Evolutionary conservation across 306 rosid species (phyloP), one percentile per base, ranked within the genome.

Genomic region (Cicer yamashitae): DNA sequence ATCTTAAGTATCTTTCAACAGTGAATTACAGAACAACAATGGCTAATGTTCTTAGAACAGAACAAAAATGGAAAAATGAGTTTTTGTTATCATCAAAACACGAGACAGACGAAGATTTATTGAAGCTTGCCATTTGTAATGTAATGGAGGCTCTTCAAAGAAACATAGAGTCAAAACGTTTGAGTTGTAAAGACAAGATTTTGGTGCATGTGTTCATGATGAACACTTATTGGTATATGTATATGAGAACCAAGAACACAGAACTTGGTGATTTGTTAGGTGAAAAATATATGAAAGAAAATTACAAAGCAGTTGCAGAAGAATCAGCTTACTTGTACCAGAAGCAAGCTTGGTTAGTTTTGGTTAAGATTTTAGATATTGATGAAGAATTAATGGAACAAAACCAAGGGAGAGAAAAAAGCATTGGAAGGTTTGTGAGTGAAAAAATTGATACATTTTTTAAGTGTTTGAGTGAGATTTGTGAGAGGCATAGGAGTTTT

Each of bases 161-260:
- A 64, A 93, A 89, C 86, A 81, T 93, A 1, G 97, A 91, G 39
- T 79, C 92, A 0, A 91, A 93, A 63, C 85, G 87, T 4, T 53
- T 72, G 14, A 73, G 85, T 14, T 91, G 82, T 46, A 86, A 71
- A 66, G 98, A 93, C 76, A 89, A 84, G 78, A 81, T 79, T 18
- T 57, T 88, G 40, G 72, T 80, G 22, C 82, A 87, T 12, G 60
- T 91, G 7, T 91, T 87, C 67, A 56, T 84, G 8, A 91, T 89
- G 98, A 93, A 93, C 65, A 88, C 96, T 0, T 89, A 89, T 71
- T 93, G 98, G 98, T 93, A 93, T 76, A 93, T 93, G 9, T 93
- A 93, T 64, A 93, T 91, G 96, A 84, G 96, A 60, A 87, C 89
- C 1, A 91, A 77, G 45, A 88, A 83, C 88, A 91, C 98, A 1